Evolutionary conservation across 2,329 filamentous ascomycete species (phyloP), one percentile per base, ranked within the genome.

Genomic region (Neonectria hederae): DNA sequence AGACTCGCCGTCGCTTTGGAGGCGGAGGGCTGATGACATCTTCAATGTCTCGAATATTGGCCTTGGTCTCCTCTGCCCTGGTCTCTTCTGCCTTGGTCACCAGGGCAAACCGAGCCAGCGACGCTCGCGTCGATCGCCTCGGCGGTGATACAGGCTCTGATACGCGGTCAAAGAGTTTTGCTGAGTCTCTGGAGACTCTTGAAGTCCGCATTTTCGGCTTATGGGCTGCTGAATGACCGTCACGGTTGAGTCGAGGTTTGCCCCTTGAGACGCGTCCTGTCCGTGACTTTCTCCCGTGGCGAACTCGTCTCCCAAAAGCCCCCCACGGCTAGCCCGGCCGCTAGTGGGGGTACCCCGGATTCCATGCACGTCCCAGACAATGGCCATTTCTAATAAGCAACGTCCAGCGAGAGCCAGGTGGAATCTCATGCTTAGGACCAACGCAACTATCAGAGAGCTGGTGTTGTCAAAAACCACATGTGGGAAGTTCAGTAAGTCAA

Each of bases 111-210:
- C 84, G 79, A 22, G 84, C 80, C 59, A 86, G 76, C 2, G 81
- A 75, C 60, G 83, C 79, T 66, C 86, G 78, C 68, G 87, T 84
- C 62, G 81, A 81, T 65, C 85, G 81, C 48, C 82, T 81, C 9
- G 79, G 78, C 13, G 76, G 73, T 22, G 75, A 72, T 40, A 69
- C 71, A 45, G 78, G 59, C 13, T 66, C 65, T 1, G 66, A 51
- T 35, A 62, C 65, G 45, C 72, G 72, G 67, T 84, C 81, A 52
- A 89, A 79, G n/a, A 89, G 76, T 65, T 83, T 87, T 5, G 86
- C 78, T 1, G 88, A 86, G 28, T 90, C 87, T 71, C 83, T 83
- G 9, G 87, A 88, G 56, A 88, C 77, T 45, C 83, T 81, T 9
- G 88, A 89, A 5, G 86, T 86, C 45, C 84, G 82, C 87, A 89